phyloP scores from a whole-genome alignment of 169 alveolate species.

The Condylostoma magnum region DNA sequence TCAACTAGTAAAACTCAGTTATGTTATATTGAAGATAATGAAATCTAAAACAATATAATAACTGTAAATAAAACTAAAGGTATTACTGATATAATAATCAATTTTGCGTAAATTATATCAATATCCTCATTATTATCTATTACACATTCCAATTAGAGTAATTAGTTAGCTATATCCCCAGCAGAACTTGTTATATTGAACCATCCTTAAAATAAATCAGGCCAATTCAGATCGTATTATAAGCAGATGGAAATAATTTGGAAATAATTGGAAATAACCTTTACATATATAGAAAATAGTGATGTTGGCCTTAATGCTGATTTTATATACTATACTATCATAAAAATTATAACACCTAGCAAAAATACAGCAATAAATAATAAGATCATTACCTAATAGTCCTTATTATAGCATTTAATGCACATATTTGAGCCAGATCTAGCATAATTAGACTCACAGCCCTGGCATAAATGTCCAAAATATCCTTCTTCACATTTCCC shows the following conservation, averaged over 20 bases:
- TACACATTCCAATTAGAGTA: constrained; percentile 19
- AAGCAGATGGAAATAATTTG: neutral
- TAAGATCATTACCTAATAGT: neutral
- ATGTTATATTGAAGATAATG: too few relatives aligned
- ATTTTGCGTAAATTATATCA: too few relatives aligned
- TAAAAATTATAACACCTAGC: neutral
- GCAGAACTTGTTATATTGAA: neutral
- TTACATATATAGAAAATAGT: constrained; percentile 5
- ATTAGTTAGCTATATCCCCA: neutral
- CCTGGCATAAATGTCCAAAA: constrained; percentile 15
- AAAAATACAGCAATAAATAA: neutral
- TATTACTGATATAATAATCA: too few relatives aligned
- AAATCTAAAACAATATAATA: too few relatives aligned
- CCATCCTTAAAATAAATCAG: neutral
- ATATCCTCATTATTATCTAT: too few relatives aligned
- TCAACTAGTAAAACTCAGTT: too few relatives aligned
- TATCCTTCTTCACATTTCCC: constrained; percentile 17
- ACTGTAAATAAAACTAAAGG: too few relatives aligned
- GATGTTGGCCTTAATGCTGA: constrained; percentile 6
- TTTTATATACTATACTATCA: neutral
- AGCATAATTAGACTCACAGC: constrained; percentile 1
- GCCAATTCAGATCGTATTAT: constrained; percentile 9
- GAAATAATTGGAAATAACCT: constrained; percentile 15
- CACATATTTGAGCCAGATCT: neutral
- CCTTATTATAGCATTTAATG: neutral